phyloP scores from a whole-genome alignment of 352 stramenopile species.

The Thraustotheca clavata region DNA sequence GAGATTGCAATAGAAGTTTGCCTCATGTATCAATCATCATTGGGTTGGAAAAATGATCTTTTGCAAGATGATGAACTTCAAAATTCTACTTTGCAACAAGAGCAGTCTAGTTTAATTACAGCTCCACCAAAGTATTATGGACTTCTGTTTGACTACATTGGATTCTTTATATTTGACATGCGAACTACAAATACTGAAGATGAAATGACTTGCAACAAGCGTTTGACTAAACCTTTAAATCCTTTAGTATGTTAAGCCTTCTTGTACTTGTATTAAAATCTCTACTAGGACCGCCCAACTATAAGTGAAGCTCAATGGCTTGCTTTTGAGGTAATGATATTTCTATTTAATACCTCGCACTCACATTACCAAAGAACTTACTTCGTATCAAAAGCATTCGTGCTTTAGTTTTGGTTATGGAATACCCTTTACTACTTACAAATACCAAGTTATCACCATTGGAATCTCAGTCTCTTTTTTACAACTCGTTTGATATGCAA shows the following conservation, averaged over 20 bases:
- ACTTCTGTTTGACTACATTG: constrained; percentile 29
- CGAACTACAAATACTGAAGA: constrained; percentile 28
- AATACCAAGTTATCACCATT: constrained; percentile 20
- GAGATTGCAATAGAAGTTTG: constrained; percentile 43
- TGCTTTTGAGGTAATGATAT: constrained; percentile 47
- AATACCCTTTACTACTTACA: constrained; percentile 57
- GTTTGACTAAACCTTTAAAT: constrained; percentile 37
- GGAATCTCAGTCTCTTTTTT: constrained; percentile 32
- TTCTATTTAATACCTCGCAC: not conserved
- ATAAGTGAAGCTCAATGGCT: constrained; percentile 60
- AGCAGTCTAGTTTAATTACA: too few species aligned
- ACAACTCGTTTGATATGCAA: constrained; percentile 39
- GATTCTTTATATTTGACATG: constrained; percentile 63
- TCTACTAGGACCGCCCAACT: constrained; percentile 40
- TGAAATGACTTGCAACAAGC: constrained; percentile 55
- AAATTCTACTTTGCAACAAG: not conserved
- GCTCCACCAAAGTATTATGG: not conserved
- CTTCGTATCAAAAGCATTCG: constrained; percentile 58
- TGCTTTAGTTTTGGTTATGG: constrained; percentile 50
- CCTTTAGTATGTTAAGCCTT: not conserved
- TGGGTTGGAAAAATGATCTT: not conserved
- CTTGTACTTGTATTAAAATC: too few species aligned
- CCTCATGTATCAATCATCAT: constrained; percentile 37
- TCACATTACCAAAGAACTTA: constrained; percentile 26
- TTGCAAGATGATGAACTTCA: not conserved